phyloP scores from a whole-genome alignment of 2,329 filamentous ascomycete species.

The Phialophora macrospora region DNA sequence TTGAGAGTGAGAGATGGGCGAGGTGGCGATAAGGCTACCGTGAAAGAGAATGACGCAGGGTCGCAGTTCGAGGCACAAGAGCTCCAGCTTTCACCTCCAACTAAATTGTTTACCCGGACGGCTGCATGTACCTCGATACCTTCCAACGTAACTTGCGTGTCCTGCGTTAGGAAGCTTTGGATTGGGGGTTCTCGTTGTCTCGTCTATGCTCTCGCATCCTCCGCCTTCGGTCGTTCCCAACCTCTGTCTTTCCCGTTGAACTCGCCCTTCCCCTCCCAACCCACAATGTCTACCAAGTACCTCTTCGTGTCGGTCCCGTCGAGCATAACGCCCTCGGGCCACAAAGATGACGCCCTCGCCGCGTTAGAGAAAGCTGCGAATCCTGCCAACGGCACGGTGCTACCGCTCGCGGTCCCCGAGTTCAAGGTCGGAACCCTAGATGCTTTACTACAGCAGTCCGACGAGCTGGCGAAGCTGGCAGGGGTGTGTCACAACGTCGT shows the following conservation, averaged over 20 bases:
- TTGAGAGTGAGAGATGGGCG: not conserved
- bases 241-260: not conserved
- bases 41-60: not conserved
- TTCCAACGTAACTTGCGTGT: not conserved
- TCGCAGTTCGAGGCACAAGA: not conserved
- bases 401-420: conserved; percentile 81
- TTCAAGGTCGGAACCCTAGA: conserved; percentile 99
- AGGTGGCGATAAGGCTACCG: not conserved
- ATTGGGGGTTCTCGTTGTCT: not conserved
- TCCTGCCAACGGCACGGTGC: conserved; percentile 74
- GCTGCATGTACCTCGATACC: not conserved
- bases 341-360: conserved; percentile 79
- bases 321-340: conserved; percentile 79
- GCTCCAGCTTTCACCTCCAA: conserved; percentile 13
- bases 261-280: not conserved
- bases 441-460: conserved; percentile 91
- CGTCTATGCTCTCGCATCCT: not conserved
- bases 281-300: conserved; percentile 57
- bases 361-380: conserved; percentile 74
- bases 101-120: conserved; percentile 22
- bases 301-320: conserved; percentile 88
- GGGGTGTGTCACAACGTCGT: conserved; percentile 79
- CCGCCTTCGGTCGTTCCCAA: not conserved
- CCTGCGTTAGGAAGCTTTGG: not conserved
- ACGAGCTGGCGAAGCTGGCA: conserved; percentile 90